Percentiles rank a stretch among this genome's conserved stretches.
These are phyloP conservation scores for Rostrohypoxylon terebratum DNA, from an alignment of 495 filamentous ascomycete species.

Conservation along the genomic window DNA sequence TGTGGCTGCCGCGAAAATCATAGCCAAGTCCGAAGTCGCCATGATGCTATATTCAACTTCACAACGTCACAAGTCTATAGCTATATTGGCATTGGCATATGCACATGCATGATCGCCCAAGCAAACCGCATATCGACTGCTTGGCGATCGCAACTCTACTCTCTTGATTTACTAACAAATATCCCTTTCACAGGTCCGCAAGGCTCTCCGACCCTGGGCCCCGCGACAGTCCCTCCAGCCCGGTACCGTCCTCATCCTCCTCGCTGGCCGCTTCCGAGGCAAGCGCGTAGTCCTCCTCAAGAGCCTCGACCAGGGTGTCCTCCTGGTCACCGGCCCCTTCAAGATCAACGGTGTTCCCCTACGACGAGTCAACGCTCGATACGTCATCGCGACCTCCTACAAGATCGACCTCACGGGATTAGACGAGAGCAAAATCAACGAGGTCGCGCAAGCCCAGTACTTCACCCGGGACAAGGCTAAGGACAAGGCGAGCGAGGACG, in stretches of 20 bases:
- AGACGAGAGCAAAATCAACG: constrained; percentile 84
- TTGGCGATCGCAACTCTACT: background rate
- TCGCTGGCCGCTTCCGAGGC: constrained; percentile 99
- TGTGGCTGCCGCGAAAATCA: constrained; percentile 11
- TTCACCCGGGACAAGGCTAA: constrained; percentile 93
- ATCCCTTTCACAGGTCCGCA: constrained; percentile 78
- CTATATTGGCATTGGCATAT: constrained; percentile 3
- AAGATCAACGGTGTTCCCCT: constrained; percentile 99
- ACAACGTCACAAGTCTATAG: background rate
- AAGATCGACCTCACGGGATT: constrained; percentile 87
- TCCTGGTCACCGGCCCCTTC: constrained; percentile 99
- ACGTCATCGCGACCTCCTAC: constrained; percentile 96
- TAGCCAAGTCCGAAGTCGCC: background rate
- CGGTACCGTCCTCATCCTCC: constrained; percentile 95
- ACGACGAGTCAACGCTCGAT: constrained; percentile 96
- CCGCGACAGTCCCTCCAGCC: constrained; percentile 88
- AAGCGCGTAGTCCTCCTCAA: constrained; percentile 99
- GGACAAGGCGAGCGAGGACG: constrained; percentile 92
- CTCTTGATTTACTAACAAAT: constrained; percentile 48
- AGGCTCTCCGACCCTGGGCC: constrained; percentile 85
- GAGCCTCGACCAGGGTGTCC: constrained; percentile 93
- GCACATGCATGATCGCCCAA: background rate
- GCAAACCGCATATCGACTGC: constrained; percentile 7
- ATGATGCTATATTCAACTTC: constrained; percentile 14
- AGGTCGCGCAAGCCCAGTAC: constrained; percentile 85